These are phyloP conservation scores for Ophiostoma angusticollis DNA, from an alignment of 2,329 filamentous ascomycete species.

Conservation along the genomic window DNA sequence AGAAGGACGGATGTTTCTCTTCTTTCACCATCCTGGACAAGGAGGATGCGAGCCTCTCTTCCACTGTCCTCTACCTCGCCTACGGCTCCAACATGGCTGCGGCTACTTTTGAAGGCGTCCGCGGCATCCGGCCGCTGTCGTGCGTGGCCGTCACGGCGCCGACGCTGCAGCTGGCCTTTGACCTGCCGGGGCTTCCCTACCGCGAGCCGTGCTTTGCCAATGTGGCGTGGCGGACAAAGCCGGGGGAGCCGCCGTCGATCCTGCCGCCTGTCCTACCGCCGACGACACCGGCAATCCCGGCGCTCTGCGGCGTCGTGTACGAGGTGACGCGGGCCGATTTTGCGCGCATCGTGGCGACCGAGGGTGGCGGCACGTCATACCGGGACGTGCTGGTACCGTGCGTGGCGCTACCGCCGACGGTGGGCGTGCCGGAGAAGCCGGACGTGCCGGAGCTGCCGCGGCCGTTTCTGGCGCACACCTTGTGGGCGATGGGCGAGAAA, in stretches of 20 bases:
- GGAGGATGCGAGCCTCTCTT: conserved; percentile 14
- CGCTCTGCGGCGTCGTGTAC: conserved; percentile 86
- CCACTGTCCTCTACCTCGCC: conserved; percentile 61
- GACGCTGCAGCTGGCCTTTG: conserved; percentile 64
- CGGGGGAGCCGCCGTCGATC: conserved; percentile 24
- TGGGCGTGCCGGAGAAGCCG: conserved; percentile 52
- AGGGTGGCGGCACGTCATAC: conserved; percentile 80
- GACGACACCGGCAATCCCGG: conserved; percentile 35
- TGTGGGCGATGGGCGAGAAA: conserved; percentile 49
- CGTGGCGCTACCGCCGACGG: conserved; percentile 45
- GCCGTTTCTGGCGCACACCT: conserved; percentile 72
- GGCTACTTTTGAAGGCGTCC: conserved; percentile 63
- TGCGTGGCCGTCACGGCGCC: conserved; percentile 74
- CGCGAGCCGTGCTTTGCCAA: conserved; percentile 87
- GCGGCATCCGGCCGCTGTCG: conserved; percentile 71
- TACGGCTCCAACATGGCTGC: conserved; percentile 84
- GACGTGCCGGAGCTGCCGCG: conserved; percentile 39
- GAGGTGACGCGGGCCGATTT: conserved; percentile 80
- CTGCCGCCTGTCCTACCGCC: conserved; percentile 18
- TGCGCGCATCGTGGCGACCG: conserved; percentile 73
- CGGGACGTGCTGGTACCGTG: conserved; percentile 72
- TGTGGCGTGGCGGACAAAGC: conserved; percentile 48
- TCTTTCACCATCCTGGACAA: conserved; percentile 6
- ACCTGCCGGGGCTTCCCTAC: conserved; percentile 77
- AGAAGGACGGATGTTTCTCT: too few relatives aligned